Base-by-base conservation (phyloP, 2,329 filamentous ascomycete species). In the Periconia digitata region DNA sequence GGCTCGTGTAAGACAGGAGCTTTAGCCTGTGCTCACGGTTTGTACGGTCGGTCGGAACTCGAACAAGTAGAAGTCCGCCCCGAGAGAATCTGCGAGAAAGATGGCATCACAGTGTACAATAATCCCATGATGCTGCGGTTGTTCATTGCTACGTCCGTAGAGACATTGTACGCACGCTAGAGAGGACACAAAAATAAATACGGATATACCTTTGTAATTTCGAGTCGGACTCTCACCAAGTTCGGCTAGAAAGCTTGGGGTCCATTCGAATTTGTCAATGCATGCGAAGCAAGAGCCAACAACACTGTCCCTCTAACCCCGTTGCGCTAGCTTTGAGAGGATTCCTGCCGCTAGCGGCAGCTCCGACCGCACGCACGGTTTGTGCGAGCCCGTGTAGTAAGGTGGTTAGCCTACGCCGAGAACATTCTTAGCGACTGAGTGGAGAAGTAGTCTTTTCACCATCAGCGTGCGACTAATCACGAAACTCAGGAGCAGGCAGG, bases 1-100 rank as follows among this genome's bases (percentile, higher is more conserved):
- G 46, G 23, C 32, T 46, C 37, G 39, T 50, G 47, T 50, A 46
- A 46, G 47, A 50, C 40, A 41, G 41, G 21, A 23, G 36, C 36
- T 20, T 20, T 6, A 20, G n/a, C 36, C 16, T 20, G 36, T 15
- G 21, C 37, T 22, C 18, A 24, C 18, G 6, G n/a, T 20, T 20
- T 36, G 27, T 43, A 27, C 43, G 29, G 23, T 24, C 35, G 17
- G 21, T 29, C 39, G 22, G 24, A 35, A 36, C 35, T 27, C 34
- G 18, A 23, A 10, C 21, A n/a, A 40, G n/a, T n/a, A 27, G 34
- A 18, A 39, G 13, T 38, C 29, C 22, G 24, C 23, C 36, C 37
- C 20, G 17, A 22, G 22, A 21, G 16, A 24, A 24, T 24, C 4
- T 17, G n/a, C 45, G 34, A 40, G 17, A 32, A 15, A 13, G 16